These are phyloP conservation scores for Candida suzukii DNA, from an alignment of 805 yeast species.

Conservation along the genomic window DNA sequence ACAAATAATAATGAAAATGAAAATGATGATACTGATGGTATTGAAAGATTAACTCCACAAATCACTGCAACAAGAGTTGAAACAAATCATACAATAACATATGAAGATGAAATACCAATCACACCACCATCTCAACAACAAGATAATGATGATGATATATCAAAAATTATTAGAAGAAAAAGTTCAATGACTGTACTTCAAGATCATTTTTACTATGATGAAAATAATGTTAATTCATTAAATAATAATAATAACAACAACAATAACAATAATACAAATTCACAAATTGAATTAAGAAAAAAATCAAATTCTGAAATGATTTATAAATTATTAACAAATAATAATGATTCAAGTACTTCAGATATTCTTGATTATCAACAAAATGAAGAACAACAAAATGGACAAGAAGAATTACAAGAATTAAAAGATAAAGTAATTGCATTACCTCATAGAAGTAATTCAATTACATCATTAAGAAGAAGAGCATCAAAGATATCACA, in stretches of 20 bases:
- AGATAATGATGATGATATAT: too few relatives aligned
- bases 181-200: neutral
- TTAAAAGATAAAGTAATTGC: too few relatives aligned
- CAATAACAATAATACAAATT: neutral
- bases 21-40: too few relatives aligned
- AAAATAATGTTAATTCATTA: neutral
- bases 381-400: neutral
- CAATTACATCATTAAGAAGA: slow-evolving; percentile 10
- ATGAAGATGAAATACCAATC: too few relatives aligned
- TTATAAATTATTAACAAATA: neutral
- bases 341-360: neutral
- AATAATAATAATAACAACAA: neutral
- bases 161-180: neutral
- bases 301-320: neutral
- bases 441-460: too few relatives aligned
- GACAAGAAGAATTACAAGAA: neutral
- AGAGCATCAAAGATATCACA: neutral
- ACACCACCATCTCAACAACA: neutral
- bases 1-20: too few relatives aligned
- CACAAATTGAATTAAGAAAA: neutral
- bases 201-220: neutral
- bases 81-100: too few relatives aligned
- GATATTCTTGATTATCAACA: neutral
- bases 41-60: too few relatives aligned
- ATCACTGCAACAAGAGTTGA: too few relatives aligned